Percentiles rank a stretch among this genome's conserved stretches.
These are phyloP conservation scores for Pseudocercospora cruenta DNA, from an alignment of 2,329 filamentous ascomycete genomes.

Conservation along the genomic window DNA sequence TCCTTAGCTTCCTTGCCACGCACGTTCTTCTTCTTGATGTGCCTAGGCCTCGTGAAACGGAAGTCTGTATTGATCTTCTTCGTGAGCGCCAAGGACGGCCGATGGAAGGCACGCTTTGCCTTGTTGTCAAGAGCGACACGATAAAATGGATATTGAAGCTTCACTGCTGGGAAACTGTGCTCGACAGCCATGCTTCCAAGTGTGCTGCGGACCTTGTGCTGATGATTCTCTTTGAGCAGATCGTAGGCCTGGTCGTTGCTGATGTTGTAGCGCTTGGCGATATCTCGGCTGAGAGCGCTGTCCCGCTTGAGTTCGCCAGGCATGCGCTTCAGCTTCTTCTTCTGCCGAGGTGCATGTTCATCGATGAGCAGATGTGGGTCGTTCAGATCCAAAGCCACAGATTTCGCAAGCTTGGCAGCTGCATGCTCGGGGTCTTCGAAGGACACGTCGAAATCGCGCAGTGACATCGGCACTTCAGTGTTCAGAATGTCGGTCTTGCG, in stretches of 20 bases:
- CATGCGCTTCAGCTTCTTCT: slow-evolving; percentile 54
- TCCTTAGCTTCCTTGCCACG: slow-evolving; percentile 78
- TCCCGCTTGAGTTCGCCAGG: slow-evolving; percentile 65
- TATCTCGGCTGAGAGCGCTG: slow-evolving; percentile 70
- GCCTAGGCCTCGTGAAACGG: slow-evolving; percentile 71
- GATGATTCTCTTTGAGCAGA: slow-evolving; percentile 92
- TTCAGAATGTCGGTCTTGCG: slow-evolving; percentile 55
- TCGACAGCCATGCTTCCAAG: slow-evolving; percentile 91
- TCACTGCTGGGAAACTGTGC: slow-evolving; percentile 88
- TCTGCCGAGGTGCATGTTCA: slow-evolving; percentile 67
- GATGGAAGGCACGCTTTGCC: slow-evolving; percentile 80
- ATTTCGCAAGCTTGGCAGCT: slow-evolving; percentile 73
- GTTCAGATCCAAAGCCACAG: slow-evolving; percentile 81
- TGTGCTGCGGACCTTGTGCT: slow-evolving; percentile 91
- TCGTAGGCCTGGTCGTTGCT: slow-evolving; percentile 97
- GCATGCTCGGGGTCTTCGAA: slow-evolving; percentile 80
- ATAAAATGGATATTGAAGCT: slow-evolving; percentile 95
- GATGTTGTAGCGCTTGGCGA: slow-evolving; percentile 86
- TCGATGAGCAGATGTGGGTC: slow-evolving; percentile 87
- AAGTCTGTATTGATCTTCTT: slow-evolving; percentile 64
- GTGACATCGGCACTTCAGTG: slow-evolving; percentile 24
- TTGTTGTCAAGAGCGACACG: slow-evolving; percentile 76
- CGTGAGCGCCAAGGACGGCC: slow-evolving; percentile 73
- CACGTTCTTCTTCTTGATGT: slow-evolving; percentile 78
- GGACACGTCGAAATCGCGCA: slow-evolving; percentile 43